Percentiles rank a stretch among this genome's conserved stretches.
Evolutionary conservation across 306 rosid species (phyloP).

Genomic region (Comarum palustre): DNA sequence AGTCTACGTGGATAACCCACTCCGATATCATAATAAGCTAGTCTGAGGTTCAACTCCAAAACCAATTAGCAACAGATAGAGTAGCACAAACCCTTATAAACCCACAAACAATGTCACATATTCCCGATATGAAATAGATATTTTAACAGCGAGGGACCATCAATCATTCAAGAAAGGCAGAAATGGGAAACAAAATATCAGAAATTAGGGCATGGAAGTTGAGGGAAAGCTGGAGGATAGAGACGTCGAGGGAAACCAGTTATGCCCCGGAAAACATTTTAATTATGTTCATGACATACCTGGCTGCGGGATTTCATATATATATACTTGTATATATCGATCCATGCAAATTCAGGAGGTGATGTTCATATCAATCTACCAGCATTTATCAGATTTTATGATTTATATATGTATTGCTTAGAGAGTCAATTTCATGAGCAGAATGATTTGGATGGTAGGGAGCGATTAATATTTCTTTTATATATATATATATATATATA

Average conservation of each 20-base stretch:
- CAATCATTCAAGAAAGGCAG: background rate
- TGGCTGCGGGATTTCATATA: background rate
- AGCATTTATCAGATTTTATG: background rate
- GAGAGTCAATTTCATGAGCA: constrained; percentile 1
- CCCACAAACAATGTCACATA: too few relatives aligned
- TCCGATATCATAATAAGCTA: too few relatives aligned
- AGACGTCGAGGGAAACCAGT: constrained; percentile 18
- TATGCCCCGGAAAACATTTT: constrained; percentile 14
- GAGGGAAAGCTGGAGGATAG: constrained; percentile 31
- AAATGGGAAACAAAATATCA: background rate
- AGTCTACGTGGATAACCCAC: too few relatives aligned
- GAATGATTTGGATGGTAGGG: constrained; percentile 28
- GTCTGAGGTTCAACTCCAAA: too few relatives aligned
- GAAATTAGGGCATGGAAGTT: background rate
- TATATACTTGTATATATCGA: background rate
- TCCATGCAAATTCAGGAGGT: constrained; percentile 15
- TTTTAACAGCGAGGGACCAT: background rate
- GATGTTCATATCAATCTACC: constrained; percentile 17
- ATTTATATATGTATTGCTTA: background rate
- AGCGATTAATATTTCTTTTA: constrained; percentile 14
- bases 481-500: too few relatives aligned
- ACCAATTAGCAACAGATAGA: too few relatives aligned
- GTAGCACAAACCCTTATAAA: too few relatives aligned
- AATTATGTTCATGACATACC: constrained; percentile 1
- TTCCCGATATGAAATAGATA: too few relatives aligned